Evolutionary conservation across 495 filamentous ascomycete species (phyloP).

Genomic region (Durotheca rogersii): DNA sequence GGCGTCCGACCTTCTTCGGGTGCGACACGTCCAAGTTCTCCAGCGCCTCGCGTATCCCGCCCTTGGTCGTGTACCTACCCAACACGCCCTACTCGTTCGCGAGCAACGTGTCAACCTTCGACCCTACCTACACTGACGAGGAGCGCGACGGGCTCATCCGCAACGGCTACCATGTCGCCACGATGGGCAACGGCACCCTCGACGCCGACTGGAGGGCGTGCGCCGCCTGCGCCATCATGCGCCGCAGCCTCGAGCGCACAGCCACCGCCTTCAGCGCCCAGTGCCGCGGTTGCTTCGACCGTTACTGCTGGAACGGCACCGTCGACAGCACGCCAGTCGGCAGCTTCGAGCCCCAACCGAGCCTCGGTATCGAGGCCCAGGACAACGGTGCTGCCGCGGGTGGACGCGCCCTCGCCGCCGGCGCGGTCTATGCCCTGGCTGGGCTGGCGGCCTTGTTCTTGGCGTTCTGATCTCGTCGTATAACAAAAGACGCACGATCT

Average conservation of each 20-base stretch:
- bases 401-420: conserved; percentile 2
- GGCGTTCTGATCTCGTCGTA: too few relatives aligned
- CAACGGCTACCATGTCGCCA: conserved; percentile 82
- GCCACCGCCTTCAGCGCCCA: conserved; percentile 60
- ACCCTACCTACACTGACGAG: conserved; percentile 57
- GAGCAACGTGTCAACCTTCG: conserved; percentile 76
- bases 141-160: conserved; percentile 74
- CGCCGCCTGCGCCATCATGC: conserved; percentile 87
- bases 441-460: conserved; percentile 11
- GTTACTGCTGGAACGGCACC: conserved; percentile 89
- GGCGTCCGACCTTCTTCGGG: conserved; percentile 87
- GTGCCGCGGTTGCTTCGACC: conserved; percentile 71
- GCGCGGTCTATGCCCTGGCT: conserved; percentile 15
- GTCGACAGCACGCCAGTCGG: conserved; percentile 42
- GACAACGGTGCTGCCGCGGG: not conserved
- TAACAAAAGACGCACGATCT: too few relatives aligned
- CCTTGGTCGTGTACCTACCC: conserved; percentile 86
- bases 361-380: conserved; percentile 6
- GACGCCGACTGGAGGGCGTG: conserved; percentile 75
- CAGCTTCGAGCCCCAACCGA: conserved; percentile 37
- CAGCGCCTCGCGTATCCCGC: conserved; percentile 47
- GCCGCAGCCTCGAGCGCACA: conserved; percentile 68
- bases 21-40: conserved; percentile 73
- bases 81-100: conserved; percentile 75
- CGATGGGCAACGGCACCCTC: conserved; percentile 73